Evolutionary conservation across 345 rosid genomes (phyloP).

Genomic region (Eucalyptus dawsonii): DNA sequence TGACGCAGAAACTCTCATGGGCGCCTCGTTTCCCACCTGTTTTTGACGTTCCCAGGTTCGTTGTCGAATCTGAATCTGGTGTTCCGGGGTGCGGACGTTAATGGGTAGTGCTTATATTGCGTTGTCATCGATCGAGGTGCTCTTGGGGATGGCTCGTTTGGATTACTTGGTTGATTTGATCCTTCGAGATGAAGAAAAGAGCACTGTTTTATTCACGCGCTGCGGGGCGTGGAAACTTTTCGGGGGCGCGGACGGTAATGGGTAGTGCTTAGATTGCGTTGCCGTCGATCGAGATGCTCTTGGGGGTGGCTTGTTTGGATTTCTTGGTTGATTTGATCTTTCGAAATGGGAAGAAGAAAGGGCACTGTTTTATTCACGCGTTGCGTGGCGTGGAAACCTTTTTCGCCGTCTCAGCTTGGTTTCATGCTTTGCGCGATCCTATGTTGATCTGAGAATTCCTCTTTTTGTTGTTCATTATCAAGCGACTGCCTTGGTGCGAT

Average conservation of each 20-base stretch:
- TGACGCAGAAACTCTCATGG: not conserved
- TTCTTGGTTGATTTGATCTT: not conserved
- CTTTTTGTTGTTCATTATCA: not conserved
- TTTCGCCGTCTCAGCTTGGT: not conserved
- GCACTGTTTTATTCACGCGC: not conserved
- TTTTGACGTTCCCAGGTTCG: not conserved
- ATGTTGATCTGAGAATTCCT: not conserved
- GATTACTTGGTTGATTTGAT: not conserved
- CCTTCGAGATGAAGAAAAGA: not conserved
- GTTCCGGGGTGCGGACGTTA: not conserved
- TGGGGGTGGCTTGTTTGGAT: not conserved
- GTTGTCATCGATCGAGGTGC: not conserved
- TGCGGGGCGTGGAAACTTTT: not conserved
- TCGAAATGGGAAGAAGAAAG: not conserved
- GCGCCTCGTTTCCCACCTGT: not conserved
- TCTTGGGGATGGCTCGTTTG: not conserved
- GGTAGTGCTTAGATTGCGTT: not conserved
- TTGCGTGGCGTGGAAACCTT: not conserved
- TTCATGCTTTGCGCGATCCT: not conserved
- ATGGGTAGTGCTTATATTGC: not conserved
- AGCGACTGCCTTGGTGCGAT: not conserved
- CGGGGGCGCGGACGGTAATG: not conserved
- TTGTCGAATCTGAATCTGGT: not conserved
- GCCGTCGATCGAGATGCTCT: not conserved
- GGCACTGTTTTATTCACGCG: not conserved